phyloP scores from a whole-genome alignment of 2,329 filamentous ascomycete genomes.

The Nannizzia gypsea region DNA sequence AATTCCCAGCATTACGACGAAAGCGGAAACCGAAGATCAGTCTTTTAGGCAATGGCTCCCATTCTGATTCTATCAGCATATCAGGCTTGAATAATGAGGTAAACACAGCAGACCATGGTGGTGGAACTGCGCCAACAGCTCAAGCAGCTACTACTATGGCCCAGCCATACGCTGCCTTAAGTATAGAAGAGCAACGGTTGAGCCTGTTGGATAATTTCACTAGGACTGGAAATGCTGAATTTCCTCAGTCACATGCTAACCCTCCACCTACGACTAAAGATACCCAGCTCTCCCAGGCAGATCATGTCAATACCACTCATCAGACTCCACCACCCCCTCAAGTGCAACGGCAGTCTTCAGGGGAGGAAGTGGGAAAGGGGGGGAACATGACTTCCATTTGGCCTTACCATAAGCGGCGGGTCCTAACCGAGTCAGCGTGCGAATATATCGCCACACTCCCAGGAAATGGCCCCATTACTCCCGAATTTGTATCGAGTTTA shows the following conservation, averaged over 20 bases:
- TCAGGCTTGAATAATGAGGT: background rate
- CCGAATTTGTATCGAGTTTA: conserved; percentile 34
- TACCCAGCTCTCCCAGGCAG: background rate
- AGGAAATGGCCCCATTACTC: conserved; percentile 30
- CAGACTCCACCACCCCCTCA: background rate
- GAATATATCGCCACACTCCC: conserved; percentile 34
- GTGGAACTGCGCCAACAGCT: background rate
- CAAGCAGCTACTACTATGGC: background rate
- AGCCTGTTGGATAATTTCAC: background rate
- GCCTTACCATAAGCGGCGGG: conserved; percentile 38
- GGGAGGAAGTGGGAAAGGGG: conserved; percentile 18
- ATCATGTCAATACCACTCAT: background rate
- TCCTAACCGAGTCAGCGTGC: conserved; percentile 40
- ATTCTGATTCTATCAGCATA: background rate
- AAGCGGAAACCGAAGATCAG: conserved; percentile 4
- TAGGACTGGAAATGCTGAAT: background rate
- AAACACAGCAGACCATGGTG: background rate
- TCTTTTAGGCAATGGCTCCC: background rate
- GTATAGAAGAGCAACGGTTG: conserved; percentile 3
- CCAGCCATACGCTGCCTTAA: background rate
- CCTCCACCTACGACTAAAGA: background rate
- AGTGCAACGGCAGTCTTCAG: background rate
- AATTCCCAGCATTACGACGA: conserved; percentile 12
- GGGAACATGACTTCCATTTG: conserved; percentile 28
- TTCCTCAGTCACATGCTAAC: background rate